phyloP scores from a whole-genome alignment of 257 asterid species.

The Linderniella brevidens region DNA sequence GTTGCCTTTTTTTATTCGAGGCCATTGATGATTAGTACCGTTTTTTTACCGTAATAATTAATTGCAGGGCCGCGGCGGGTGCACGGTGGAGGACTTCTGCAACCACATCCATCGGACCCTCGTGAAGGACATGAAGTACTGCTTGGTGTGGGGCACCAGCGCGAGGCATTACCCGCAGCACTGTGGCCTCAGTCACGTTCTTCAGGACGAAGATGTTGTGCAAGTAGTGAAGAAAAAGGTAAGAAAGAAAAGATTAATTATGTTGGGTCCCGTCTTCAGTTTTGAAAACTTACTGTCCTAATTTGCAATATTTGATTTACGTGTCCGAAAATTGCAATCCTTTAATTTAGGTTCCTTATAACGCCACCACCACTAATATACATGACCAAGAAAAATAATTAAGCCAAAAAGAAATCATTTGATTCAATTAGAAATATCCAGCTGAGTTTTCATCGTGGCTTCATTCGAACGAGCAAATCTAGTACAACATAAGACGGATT shows the following conservation, averaged over 20 bases:
- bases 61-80: conserved; percentile 92
- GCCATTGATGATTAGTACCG: too few species aligned
- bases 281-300: neutral
- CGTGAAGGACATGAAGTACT: conserved; percentile 90
- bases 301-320: too few species aligned
- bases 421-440: neutral
- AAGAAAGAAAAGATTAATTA: conserved; percentile 9
- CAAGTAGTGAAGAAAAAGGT: conserved; percentile 99
- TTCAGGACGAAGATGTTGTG: conserved; percentile 91
- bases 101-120: conserved; percentile 93
- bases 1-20: too few species aligned
- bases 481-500: too few species aligned
- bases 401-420: neutral
- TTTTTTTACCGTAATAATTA: too few species aligned
- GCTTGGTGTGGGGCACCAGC: conserved; percentile 88
- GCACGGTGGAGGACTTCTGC: conserved; percentile 89
- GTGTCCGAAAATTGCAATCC: neutral
- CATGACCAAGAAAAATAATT: too few species aligned
- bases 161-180: conserved; percentile 97
- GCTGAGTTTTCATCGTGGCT: too few species aligned
- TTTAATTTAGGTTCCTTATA: too few species aligned
- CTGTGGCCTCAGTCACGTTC: conserved; percentile 80
- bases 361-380: too few species aligned
- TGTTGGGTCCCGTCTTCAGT: conserved; percentile 2
- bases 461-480: too few species aligned